phyloP scores from a whole-genome alignment of 2,329 filamentous ascomycete genomes.

The Alternaria sp. region DNA sequence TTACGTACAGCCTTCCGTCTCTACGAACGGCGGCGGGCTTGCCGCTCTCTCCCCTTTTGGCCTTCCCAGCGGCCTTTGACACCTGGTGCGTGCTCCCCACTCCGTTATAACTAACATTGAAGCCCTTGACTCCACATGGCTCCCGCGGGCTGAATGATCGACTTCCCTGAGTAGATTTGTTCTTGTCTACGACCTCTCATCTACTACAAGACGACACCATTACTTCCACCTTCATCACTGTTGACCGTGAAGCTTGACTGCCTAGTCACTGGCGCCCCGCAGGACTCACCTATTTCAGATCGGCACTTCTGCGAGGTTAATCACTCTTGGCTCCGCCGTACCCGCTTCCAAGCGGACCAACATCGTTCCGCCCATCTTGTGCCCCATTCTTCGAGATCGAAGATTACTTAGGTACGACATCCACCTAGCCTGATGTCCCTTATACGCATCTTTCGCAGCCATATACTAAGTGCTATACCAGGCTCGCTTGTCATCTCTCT shows the following conservation, averaged over 20 bases:
- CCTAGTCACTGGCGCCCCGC: conserved; percentile 24
- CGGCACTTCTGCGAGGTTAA: conserved; percentile 39
- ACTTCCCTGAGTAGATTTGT: conserved; percentile 22
- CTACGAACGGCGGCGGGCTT: conserved; percentile 32
- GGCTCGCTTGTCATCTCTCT: conserved; percentile 5
- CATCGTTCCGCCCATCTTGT: conserved; percentile 31
- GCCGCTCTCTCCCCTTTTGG: conserved; percentile 38
- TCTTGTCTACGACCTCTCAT: conserved; percentile 24
- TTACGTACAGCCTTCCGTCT: conserved; percentile 42
- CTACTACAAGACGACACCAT: conserved; percentile 21
- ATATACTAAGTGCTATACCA: conserved; percentile 11
- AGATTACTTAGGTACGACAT: conserved; percentile 12
- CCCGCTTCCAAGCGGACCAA: conserved; percentile 30
- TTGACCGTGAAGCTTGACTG: conserved; percentile 13
- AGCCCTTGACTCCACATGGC: conserved; percentile 41
- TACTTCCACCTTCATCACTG: conserved; percentile 15
- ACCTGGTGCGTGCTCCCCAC: conserved; percentile 47
- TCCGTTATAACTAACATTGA: conserved; percentile 37
- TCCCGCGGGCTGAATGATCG: conserved; percentile 30
- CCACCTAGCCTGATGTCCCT: not conserved
- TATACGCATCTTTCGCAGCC: not conserved
- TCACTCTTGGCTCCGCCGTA: conserved; percentile 38
- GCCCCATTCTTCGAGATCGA: conserved; percentile 8
- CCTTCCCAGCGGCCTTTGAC: conserved; percentile 33
- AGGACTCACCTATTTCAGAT: conserved; percentile 34